Evolutionary conservation across 2,329 filamentous ascomycete genomes (phyloP).

Genomic region (Aspergillus tamarii): DNA sequence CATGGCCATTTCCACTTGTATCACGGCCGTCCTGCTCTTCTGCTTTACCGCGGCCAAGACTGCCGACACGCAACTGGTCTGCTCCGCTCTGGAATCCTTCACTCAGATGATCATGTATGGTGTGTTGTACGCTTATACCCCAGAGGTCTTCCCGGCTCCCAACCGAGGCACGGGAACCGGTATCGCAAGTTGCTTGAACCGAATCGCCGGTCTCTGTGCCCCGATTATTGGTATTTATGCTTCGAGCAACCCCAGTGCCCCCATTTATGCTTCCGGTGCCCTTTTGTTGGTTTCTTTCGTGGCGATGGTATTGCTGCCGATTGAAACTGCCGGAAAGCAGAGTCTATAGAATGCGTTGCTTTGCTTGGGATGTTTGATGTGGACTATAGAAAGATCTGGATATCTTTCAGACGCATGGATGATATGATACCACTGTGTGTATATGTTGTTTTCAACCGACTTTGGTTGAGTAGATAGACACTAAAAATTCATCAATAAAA

Average conservation of each 20-base stretch:
- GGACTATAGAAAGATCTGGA: not conserved
- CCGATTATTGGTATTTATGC: constrained; percentile 48
- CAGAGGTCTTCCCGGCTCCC: constrained; percentile 58
- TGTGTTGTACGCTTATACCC: constrained; percentile 59
- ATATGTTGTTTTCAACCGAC: not conserved
- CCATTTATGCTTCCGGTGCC: constrained; percentile 49
- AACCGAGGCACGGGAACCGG: constrained; percentile 57
- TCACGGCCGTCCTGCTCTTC: constrained; percentile 59
- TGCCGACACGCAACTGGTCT: constrained; percentile 52
- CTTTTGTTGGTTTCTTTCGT: constrained; percentile 46
- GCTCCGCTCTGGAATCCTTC: constrained; percentile 56
- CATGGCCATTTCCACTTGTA: constrained; percentile 55
- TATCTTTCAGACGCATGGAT: not conserved
- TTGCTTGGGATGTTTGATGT: not conserved
- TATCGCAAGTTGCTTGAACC: constrained; percentile 43
- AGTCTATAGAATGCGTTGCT: constrained; percentile 31
- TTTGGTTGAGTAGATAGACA: not conserved
- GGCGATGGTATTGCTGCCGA: constrained; percentile 47
- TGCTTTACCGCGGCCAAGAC: constrained; percentile 56
- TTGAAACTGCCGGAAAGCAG: constrained; percentile 48
- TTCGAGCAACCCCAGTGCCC: constrained; percentile 39
- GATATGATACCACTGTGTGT: not conserved
- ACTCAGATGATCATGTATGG: constrained; percentile 60
- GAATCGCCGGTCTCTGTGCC: constrained; percentile 46
- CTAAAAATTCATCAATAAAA: no score